Percentiles rank a stretch among this genome's conserved stretches.
Conservation (phyloP, 1,139 yeast species). For the Yamadazyma oceani region DNA sequence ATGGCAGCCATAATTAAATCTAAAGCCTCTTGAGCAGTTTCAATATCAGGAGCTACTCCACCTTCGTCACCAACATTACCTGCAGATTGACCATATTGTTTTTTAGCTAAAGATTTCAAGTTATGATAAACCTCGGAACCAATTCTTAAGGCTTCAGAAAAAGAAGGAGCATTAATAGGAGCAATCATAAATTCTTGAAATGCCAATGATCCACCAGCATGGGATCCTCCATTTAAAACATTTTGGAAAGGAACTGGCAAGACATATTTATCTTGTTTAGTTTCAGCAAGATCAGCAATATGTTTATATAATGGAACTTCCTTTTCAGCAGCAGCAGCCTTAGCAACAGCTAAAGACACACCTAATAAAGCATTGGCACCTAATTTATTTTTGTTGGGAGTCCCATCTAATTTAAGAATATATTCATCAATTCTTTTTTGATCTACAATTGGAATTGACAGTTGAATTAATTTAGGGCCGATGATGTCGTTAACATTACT, state of each 20-base stretch:
- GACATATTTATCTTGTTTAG: slow-evolving; percentile 63
- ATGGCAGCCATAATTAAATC: slow-evolving; percentile 84
- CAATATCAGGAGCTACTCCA: slow-evolving; percentile 93
- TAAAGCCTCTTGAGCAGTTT: slow-evolving; percentile 86
- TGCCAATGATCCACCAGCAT: slow-evolving; percentile 95
- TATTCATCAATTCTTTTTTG: slow-evolving; percentile 74
- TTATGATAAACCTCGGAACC: slow-evolving; percentile 92
- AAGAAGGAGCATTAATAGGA: slow-evolving; percentile 76
- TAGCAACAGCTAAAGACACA: slow-evolving; percentile 82
- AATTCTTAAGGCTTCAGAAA: slow-evolving; percentile 85
- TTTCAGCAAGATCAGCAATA: slow-evolving; percentile 62
- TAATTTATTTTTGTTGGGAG: slow-evolving; percentile 81
- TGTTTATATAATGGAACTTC: slow-evolving; percentile 78
- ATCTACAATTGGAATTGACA: slow-evolving; percentile 66
- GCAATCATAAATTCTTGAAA: slow-evolving; percentile 96
- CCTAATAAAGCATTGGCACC: slow-evolving; percentile 93
- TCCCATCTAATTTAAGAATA: slow-evolving; percentile 73
- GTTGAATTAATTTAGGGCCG: slow-evolving; percentile 77
- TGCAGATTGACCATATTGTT: slow-evolving; percentile 87
- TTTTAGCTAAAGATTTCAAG: slow-evolving; percentile 80
- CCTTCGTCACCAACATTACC: slow-evolving; percentile 98
- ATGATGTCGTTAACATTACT: slow-evolving; percentile 78
- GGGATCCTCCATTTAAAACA: slow-evolving; percentile 95
- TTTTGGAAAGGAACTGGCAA: slow-evolving; percentile 92
- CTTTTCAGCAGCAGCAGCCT: slow-evolving; percentile 88